Percentiles rank a stretch among this genome's conserved stretches.
Conservation (phyloP, 1,284 basidiomycete species). For the Schizophyllum amplum region DNA sequence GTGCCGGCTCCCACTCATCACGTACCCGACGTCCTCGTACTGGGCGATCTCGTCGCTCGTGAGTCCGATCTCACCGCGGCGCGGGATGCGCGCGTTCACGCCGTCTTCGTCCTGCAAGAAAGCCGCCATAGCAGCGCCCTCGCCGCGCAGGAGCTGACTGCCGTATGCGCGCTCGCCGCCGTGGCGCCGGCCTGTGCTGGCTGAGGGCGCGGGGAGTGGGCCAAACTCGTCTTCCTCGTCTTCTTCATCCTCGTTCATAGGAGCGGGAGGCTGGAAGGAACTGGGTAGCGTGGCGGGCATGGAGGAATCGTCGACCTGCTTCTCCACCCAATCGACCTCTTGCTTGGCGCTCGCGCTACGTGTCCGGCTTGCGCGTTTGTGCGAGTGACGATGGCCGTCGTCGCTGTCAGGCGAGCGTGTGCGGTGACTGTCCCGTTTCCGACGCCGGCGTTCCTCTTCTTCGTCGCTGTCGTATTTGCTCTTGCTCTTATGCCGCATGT, state of each 20-base stretch:
- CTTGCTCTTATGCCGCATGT: slow-evolving; percentile 3
- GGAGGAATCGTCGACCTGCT: slow-evolving; percentile 29
- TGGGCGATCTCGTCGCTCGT: slow-evolving; percentile 79
- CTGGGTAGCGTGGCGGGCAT: slow-evolving; percentile 13
- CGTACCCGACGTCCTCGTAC: slow-evolving; percentile 90
- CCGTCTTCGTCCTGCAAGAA: slow-evolving; percentile 90
- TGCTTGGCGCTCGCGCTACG: slow-evolving; percentile 22
- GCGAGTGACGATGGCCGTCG: slow-evolving; percentile 25
- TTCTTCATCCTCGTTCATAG: slow-evolving; percentile 20
- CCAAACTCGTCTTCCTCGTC: slow-evolving; percentile 48
- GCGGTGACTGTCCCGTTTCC: slow-evolving; percentile 17
- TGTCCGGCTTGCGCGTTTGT: slow-evolving; percentile 22
- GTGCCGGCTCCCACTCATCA: slow-evolving; percentile 95
- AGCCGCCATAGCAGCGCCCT: slow-evolving; percentile 95
- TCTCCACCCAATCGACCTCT: slow-evolving; percentile 53
- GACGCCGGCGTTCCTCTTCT: slow-evolving; percentile 15
- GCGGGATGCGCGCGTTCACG: slow-evolving; percentile 85
- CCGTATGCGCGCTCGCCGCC: slow-evolving; percentile 74
- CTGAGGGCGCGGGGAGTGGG: slow-evolving; percentile 45
- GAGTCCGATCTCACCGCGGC: slow-evolving; percentile 96
- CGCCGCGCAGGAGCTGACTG: slow-evolving; percentile 83
- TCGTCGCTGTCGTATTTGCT: slow-evolving; percentile 21
- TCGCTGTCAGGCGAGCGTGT: slow-evolving; percentile 19
- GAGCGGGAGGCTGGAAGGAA: slow-evolving; percentile 7
- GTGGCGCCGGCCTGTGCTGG: slow-evolving; percentile 38